A percentile compares a stretch with the other conserved stretches of the same genome.
phyloP scores from a whole-genome alignment of 2,329 filamentous ascomycete genomes.

The Clarireedia homoeocarpa region DNA sequence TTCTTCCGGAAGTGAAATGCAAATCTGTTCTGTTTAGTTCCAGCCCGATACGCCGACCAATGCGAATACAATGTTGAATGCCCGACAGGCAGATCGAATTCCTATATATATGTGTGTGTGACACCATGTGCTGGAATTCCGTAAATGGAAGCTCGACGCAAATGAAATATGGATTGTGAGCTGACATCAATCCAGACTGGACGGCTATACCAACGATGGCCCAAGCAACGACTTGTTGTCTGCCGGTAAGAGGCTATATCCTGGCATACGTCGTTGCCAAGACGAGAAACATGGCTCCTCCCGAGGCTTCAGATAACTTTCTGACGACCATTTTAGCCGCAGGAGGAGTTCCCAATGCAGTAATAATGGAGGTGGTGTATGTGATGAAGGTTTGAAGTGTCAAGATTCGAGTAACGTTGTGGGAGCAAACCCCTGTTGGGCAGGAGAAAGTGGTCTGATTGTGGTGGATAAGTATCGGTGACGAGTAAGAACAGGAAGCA shows the following conservation, averaged over 20 bases:
- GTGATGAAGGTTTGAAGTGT: not conserved
- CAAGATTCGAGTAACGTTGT: not conserved
- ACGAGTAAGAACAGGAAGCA: not conserved
- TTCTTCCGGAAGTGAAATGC: too few relatives aligned
- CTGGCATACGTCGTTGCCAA: constrained; percentile 2
- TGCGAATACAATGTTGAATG: too few relatives aligned
- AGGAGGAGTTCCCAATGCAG: not conserved
- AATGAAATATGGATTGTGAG: constrained; percentile 9
- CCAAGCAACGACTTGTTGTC: not conserved
- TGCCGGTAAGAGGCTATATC: not conserved
- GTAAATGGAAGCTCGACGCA: not conserved
- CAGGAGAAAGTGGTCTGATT: constrained; percentile 10
- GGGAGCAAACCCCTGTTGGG: not conserved
- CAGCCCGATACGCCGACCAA: too few relatives aligned
- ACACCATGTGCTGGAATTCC: too few relatives aligned
- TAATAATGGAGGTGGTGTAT: not conserved
- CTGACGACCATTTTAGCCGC: not conserved
- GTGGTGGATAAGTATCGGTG: not conserved
- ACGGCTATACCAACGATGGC: constrained; percentile 1
- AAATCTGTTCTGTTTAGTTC: too few relatives aligned
- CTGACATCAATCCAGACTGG: constrained; percentile 6
- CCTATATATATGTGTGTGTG: not conserved
- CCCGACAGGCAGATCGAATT: not conserved
- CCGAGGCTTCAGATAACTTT: not conserved
- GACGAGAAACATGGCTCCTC: constrained; percentile 1